A percentile compares a stretch with the other conserved stretches of the same genome.
Evolutionary conservation across 2,329 filamentous ascomycete genomes (phyloP).

Genomic region (Penicillium polonicum): DNA sequence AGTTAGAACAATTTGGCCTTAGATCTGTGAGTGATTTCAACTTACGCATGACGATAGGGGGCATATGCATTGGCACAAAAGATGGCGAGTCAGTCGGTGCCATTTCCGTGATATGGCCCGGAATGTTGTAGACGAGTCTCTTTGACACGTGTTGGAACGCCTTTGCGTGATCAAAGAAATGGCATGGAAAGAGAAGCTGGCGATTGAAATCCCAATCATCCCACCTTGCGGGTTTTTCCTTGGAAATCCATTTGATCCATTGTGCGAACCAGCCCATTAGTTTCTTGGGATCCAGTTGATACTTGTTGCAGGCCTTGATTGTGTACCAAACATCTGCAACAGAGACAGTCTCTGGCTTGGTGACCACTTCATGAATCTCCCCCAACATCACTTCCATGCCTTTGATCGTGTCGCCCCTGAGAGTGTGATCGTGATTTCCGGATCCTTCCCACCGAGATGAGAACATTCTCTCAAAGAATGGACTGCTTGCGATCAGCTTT

Average conservation of each 20-base stretch:
- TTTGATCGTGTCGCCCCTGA: background rate
- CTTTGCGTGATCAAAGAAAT: background rate
- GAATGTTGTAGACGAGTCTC: background rate
- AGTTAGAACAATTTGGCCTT: background rate
- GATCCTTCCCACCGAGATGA: background rate
- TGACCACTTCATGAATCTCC: background rate
- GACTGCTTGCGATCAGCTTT: background rate
- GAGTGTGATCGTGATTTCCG: background rate
- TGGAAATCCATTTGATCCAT: background rate
- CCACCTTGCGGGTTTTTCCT: background rate
- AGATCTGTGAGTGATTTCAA: background rate
- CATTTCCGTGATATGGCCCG: background rate
- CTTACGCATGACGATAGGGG: background rate
- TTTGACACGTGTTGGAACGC: background rate
- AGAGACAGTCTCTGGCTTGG: background rate
- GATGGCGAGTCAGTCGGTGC: background rate
- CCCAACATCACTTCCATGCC: background rate
- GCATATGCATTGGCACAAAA: background rate
- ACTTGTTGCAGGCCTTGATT: background rate
- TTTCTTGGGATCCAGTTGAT: background rate
- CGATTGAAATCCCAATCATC: background rate
- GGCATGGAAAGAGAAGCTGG: background rate
- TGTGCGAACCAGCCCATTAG: background rate
- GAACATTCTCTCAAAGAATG: background rate
- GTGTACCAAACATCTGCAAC: background rate